phyloP scores from a whole-genome alignment of 2,329 filamentous ascomycete genomes.

The Colletotrichum abscissum region DNA sequence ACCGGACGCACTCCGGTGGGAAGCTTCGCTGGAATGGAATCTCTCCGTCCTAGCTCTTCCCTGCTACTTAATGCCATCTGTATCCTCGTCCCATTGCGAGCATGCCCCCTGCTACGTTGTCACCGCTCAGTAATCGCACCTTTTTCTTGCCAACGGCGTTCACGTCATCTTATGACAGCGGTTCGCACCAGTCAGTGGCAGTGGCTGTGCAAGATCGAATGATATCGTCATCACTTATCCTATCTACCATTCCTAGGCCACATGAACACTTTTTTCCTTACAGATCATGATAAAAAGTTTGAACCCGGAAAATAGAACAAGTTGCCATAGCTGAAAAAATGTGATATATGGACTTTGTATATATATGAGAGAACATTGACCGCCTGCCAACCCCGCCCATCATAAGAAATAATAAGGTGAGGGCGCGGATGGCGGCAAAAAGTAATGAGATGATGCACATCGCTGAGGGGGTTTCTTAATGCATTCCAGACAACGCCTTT shows the following conservation, averaged over 20 bases:
- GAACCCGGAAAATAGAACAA: background rate
- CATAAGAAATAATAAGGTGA: constrained; percentile 4
- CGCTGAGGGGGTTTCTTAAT: constrained; percentile 23
- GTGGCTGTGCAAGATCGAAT: background rate
- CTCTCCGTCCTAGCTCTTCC: background rate
- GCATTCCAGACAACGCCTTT: constrained; percentile 35
- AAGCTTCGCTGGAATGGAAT: background rate
- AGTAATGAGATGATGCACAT: constrained; percentile 27
- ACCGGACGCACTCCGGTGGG: background rate
- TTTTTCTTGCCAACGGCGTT: background rate
- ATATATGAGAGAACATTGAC: constrained; percentile 31
- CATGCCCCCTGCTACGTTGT: background rate
- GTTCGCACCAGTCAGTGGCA: background rate
- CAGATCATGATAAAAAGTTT: background rate
- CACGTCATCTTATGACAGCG: background rate
- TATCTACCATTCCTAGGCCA: background rate
- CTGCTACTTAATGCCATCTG: constrained; percentile 7
- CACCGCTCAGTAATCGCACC: background rate
- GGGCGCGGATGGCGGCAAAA: constrained; percentile 25
- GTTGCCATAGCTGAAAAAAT: constrained; percentile 17
- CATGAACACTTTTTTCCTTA: background rate
- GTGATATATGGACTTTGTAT: constrained; percentile 26
- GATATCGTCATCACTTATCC: background rate
- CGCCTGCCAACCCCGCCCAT: constrained; percentile 4
- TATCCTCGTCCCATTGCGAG: background rate